Evolutionary conservation across 2,329 filamentous ascomycete genomes (phyloP), one percentile per base, ranked within the genome.

Genomic region (Phoma sp.): DNA sequence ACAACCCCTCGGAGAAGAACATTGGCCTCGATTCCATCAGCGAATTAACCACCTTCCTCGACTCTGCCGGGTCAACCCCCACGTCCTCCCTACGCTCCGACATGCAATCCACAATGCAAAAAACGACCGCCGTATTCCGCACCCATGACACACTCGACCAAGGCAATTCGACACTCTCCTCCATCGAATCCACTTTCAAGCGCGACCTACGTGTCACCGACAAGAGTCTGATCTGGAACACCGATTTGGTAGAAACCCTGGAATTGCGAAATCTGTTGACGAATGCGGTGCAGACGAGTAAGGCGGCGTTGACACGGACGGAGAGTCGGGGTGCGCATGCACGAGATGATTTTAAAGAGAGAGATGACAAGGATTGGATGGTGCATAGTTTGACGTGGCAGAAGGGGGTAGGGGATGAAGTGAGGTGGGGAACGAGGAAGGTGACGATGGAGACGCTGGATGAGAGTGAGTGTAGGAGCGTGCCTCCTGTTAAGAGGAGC

Each of bases 371-470:
- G 23, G 49, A 67, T 46, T 81, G 77, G 77, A 73, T 81, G 77
- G 78, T 75, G 66, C 79, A 81, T 71, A 80, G 74, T 55, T 52
- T 81, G 55, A 79, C 71, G 18, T 81, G 79, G 79, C 78, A 81
- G 67, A 58, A 47, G 30, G 65, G 59, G 14, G 66, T 75, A 4
- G 77, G 73, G 0, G 69, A 76, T 9, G 69, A 75, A 5, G 78
- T 81, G 1, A 65, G 59, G 54, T 69, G 78, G 57, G 76, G 75
- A 25, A 80, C 75, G 50, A 72, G 79, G 43, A 71, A 53, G 12
- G 80, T 81, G 20, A 65, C 69, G 18, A 73, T 77, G 72, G 59
- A 63, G 26, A 81, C 79, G 11, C 57, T 81, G 60, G 77, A 81
- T 72, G 74, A 79, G 65, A 50, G 50, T 1, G 79, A 81, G 61